Evolutionary conservation across 2,329 filamentous ascomycete species (phyloP).

Genomic region (Phialocephala sp.): DNA sequence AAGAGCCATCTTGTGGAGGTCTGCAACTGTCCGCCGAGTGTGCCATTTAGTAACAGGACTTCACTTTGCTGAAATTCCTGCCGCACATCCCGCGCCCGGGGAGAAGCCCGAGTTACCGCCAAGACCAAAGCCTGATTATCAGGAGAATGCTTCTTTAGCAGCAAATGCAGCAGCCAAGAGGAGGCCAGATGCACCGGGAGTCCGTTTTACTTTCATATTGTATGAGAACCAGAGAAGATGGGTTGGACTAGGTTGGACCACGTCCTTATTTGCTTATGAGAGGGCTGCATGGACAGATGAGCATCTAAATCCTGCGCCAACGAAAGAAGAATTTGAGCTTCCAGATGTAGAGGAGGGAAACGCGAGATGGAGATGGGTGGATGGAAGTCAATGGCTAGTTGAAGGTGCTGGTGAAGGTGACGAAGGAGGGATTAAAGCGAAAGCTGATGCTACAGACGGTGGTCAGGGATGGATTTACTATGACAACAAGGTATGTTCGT

Average conservation of each 20-base stretch:
- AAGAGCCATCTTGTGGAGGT: constrained; percentile 89
- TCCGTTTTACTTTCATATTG: constrained; percentile 94
- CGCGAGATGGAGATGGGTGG: constrained; percentile 80
- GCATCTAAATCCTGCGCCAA: constrained; percentile 80
- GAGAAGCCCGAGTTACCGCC: constrained; percentile 43
- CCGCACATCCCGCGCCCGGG: constrained; percentile 25
- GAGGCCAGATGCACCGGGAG: constrained; percentile 69
- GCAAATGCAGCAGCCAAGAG: constrained; percentile 44
- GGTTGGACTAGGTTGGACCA: constrained; percentile 95
- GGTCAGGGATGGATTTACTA: constrained; percentile 94
- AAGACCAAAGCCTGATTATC: constrained; percentile 33
- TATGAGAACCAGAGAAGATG: constrained; percentile 97
- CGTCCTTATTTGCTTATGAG: constrained; percentile 88
- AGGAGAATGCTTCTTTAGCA: constrained; percentile 42
- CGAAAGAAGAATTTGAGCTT: constrained; percentile 74
- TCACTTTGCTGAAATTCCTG: constrained; percentile 63
- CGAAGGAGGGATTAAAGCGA: constrained; percentile 48
- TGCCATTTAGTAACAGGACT: constrained; percentile 81
- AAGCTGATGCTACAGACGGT: constrained; percentile 45
- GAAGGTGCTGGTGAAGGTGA: constrained; percentile 71
- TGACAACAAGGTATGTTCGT: constrained; percentile 80
- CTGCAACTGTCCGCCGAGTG: constrained; percentile 71
- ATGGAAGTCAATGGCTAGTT: constrained; percentile 84
- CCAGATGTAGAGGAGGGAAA: constrained; percentile 69
- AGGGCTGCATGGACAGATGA: constrained; percentile 94